phyloP scores from a whole-genome alignment of 2,329 filamentous ascomycete species.

The Microdochium bolleyi region DNA sequence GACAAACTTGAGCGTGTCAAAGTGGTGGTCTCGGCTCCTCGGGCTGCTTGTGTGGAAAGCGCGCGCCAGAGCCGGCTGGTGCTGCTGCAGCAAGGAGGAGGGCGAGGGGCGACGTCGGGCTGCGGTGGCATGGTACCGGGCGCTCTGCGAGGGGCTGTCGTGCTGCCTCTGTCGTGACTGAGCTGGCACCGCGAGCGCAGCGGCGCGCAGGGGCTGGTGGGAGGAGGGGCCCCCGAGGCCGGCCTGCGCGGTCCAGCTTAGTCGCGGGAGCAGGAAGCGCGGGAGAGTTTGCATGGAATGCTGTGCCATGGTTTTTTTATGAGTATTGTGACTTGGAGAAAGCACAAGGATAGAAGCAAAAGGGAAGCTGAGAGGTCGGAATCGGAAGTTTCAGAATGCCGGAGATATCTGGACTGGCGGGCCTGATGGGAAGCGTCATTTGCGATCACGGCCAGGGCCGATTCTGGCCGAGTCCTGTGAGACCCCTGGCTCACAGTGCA shows the following conservation, averaged over 20 bases:
- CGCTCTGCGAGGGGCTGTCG: slow-evolving; percentile 11
- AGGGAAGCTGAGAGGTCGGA: not conserved
- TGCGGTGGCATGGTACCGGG: slow-evolving; percentile 2
- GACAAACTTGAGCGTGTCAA: slow-evolving; percentile 96
- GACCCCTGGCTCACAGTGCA: not conserved
- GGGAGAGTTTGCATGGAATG: slow-evolving; percentile 34
- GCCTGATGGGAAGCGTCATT: not conserved
- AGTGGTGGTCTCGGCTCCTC: slow-evolving; percentile 75
- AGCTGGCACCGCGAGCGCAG: slow-evolving; percentile 15
- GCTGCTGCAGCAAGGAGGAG: slow-evolving; percentile 15
- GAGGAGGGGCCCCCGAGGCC: slow-evolving; percentile 4
- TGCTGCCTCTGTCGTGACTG: slow-evolving; percentile 11
- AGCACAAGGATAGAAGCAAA: not conserved
- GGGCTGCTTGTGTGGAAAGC: slow-evolving; percentile 62
- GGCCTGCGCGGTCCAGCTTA: slow-evolving; percentile 40
- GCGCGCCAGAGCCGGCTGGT: slow-evolving; percentile 22
- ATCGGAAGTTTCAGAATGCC: not conserved
- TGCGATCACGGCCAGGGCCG: not conserved
- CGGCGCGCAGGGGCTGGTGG: not conserved
- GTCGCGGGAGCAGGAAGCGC: slow-evolving; percentile 44
- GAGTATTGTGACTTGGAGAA: too few species aligned
- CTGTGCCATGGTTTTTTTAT: slow-evolving; percentile 3
- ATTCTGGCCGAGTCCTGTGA: not conserved
- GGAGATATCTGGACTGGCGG: not conserved
- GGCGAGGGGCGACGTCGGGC: not conserved